phyloP scores from a whole-genome alignment of 2,329 filamentous ascomycete genomes.

The Graphilbum ipis-grandicollis region DNA sequence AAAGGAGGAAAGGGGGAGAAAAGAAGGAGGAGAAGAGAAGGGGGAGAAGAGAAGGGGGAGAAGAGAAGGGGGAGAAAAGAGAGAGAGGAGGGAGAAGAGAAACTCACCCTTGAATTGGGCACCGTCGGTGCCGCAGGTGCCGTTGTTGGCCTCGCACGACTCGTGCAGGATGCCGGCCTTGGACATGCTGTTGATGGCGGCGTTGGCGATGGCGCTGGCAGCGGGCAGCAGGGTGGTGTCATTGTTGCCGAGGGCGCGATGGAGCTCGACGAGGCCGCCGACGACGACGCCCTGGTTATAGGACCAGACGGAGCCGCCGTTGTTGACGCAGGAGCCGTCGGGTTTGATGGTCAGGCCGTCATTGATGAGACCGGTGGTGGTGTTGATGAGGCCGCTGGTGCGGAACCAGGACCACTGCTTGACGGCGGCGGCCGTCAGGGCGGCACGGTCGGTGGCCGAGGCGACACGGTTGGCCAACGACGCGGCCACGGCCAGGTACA shows the following conservation, averaged over 20 bases:
- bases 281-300: slow-evolving; percentile 41
- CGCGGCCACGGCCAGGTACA: slow-evolving; percentile 33
- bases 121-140: slow-evolving; percentile 28
- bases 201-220: slow-evolving; percentile 31
- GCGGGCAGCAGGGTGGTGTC: slow-evolving; percentile 22
- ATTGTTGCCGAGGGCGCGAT: slow-evolving; percentile 19
- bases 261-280: slow-evolving; percentile 32
- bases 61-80: neutral
- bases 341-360: slow-evolving; percentile 29
- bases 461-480: slow-evolving; percentile 30
- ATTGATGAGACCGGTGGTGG: slow-evolving; percentile 28
- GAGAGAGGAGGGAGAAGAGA: neutral
- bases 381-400: slow-evolving; percentile 30
- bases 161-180: slow-evolving; percentile 33
- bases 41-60: neutral
- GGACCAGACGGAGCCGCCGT: slow-evolving; percentile 26
- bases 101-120: slow-evolving; percentile 44
- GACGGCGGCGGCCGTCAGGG: slow-evolving; percentile 28
- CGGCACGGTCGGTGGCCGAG: slow-evolving; percentile 13
- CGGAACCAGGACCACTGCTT: slow-evolving; percentile 35
- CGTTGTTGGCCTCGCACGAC: slow-evolving; percentile 26
- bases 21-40: neutral
- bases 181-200: slow-evolving; percentile 28
- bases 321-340: slow-evolving; percentile 28
- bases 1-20: neutral